A percentile compares a stretch with the other conserved stretches of the same genome.
Conservation (phyloP, 352 stramenopile genomes). For the Phytophthora syringae region DNA sequence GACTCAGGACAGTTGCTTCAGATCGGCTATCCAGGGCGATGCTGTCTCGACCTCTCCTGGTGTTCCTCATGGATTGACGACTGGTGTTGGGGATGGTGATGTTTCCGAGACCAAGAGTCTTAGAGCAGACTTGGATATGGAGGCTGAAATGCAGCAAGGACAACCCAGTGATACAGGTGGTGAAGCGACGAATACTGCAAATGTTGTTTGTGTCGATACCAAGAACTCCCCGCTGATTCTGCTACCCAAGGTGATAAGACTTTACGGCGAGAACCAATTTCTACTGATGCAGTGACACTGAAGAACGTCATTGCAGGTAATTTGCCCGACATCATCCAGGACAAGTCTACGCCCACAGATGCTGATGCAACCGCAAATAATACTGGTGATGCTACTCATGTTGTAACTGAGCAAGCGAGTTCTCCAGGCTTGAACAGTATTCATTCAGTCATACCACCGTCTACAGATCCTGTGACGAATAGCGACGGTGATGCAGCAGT, state of each 20-base stretch:
- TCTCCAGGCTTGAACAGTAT: neutral
- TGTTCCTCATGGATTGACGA: neutral
- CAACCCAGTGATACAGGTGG: neutral
- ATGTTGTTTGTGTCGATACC: neutral
- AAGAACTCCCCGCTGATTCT: neutral
- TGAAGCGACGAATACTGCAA: neutral
- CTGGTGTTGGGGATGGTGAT: neutral
- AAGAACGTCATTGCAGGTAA: no score
- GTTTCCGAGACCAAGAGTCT: neutral
- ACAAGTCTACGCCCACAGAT: neutral
- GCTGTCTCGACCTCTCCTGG: neutral
- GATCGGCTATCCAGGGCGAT: no score
- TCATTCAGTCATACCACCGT: neutral
- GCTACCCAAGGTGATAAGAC: neutral
- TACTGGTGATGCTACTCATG: neutral
- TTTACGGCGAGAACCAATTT: neutral
- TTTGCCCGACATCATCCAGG: no score
- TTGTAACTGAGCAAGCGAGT: neutral
- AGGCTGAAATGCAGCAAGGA: neutral
- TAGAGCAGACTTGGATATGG: neutral
- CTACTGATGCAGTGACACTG: no score
- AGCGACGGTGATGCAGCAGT: conserved; percentile 7
- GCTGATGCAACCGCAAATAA: neutral
- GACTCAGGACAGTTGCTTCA: no score
- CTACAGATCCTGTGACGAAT: conserved; percentile 12